Percentiles rank a stretch among this genome's conserved stretches.
Conservation (phyloP, 257 asterid genomes). For the Solanum sejunctum region DNA sequence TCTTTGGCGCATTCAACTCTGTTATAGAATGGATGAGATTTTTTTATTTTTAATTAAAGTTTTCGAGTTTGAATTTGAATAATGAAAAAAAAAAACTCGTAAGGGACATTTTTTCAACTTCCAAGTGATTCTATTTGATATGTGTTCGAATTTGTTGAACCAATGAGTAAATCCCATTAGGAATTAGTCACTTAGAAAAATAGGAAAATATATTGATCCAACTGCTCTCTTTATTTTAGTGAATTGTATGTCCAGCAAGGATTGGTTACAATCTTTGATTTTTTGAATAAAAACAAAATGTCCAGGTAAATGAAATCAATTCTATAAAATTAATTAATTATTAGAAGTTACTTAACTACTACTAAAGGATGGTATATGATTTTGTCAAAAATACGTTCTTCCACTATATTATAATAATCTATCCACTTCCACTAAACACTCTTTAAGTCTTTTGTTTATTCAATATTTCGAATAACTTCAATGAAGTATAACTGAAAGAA, state of each 20-base stretch:
- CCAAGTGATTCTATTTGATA: background rate
- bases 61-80: accelerated
- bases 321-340: background rate
- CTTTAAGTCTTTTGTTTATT: background rate
- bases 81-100: accelerated
- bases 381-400: background rate
- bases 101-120: background rate
- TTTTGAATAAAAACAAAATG: background rate
- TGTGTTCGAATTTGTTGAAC: background rate
- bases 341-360: background rate
- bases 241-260: background rate
- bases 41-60: background rate
- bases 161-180: background rate
- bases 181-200: background rate
- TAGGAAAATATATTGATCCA: background rate
- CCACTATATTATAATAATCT: background rate
- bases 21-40: no score
- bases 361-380: background rate
- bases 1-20: background rate
- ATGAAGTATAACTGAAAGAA: background rate
- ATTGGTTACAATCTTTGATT: background rate
- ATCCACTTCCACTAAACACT: background rate
- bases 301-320: background rate
- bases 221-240: background rate
- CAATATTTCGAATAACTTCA: background rate